Evolutionary conservation across 768 basidiomycete genomes (phyloP), one percentile per base, ranked within the genome.

Genomic region (Hericium rajendrae): DNA sequence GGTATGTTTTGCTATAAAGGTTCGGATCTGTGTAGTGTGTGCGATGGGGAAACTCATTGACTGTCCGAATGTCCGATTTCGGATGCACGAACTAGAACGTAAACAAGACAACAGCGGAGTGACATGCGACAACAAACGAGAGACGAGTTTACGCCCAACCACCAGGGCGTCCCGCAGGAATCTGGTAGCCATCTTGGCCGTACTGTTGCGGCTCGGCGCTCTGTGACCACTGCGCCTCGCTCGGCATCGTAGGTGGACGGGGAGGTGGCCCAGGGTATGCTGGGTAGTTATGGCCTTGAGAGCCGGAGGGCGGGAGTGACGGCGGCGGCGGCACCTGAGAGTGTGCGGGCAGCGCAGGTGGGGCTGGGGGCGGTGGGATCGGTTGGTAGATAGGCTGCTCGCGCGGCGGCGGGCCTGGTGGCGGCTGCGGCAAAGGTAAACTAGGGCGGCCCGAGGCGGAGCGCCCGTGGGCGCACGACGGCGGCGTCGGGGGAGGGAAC

Each of bases 401-500:
- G 16, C 43, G 74, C 53, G 74, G 70, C 51, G 74, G 73, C 55
- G 77, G 76, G 55, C 69, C 71, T 22, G 72, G 61, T 12, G 77
- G 81, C 24, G 76, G 49, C 49, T 50, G 49, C 6, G 62, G 79
- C 37, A 76, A 76, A 53, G 81, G 82, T 20, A 85, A 71, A 62
- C 77, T 75, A 8, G 78, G 72, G 39, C 74, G 76, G 51, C 79
- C 69, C n/a, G 74, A 68, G 11, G 71, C 63, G 11, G 67, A 59
- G 52, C 57, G 62, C 46, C 38, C 51, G 18, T 48, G 58, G n/a
- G 54, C 57, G 22, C 32, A n/a, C 46, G 24, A 49, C 16, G 49
- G 53, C 15, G 52, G 58, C 38, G 58, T 50, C 1, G 64, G 54
- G 2, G 64, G 53, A 12, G 56, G 56, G 10, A 51, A 56, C n/a